Percentiles rank a stretch among this genome's conserved stretches.
Conservation (phyloP, 2,329 filamentous ascomycete species). For the Calycina marina region DNA sequence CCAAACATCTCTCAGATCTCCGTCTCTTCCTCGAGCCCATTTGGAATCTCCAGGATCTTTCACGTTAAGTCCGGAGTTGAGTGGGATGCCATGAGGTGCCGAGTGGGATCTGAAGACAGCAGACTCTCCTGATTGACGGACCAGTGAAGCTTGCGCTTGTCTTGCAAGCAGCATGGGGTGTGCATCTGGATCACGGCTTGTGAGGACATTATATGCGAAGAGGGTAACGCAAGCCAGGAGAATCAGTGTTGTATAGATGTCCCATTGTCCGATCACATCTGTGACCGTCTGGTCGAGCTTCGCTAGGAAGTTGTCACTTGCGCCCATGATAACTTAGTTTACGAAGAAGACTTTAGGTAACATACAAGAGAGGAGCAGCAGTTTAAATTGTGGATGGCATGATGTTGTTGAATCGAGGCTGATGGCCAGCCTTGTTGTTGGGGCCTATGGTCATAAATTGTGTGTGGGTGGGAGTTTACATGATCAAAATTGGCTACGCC, state of each 20-base stretch:
- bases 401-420: too few relatives aligned
- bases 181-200: conserved; percentile 68
- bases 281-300: conserved; percentile 59
- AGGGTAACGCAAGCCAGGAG: conserved; percentile 50
- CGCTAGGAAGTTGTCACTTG: conserved; percentile 38
- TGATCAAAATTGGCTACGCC: too few relatives aligned
- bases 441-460: too few relatives aligned
- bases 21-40: conserved; percentile 72
- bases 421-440: conserved; percentile 3
- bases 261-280: conserved; percentile 64
- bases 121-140: conserved; percentile 74
- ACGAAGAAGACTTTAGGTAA: too few relatives aligned
- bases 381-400: too few relatives aligned
- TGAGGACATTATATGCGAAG: conserved; percentile 56
- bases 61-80: conserved; percentile 66
- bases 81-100: conserved; percentile 70
- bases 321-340: conserved; percentile 14
- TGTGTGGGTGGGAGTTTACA: too few relatives aligned
- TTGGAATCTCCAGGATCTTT: conserved; percentile 67
- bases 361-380: too few relatives aligned
- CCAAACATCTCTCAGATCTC: conserved; percentile 89
- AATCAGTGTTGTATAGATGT: conserved; percentile 62
- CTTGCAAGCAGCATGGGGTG: conserved; percentile 83
- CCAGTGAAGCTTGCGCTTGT: conserved; percentile 63
- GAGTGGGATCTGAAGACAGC: conserved; percentile 74